Percentiles rank a stretch among this genome's conserved stretches.
phyloP scores from a whole-genome alignment of 495 filamentous ascomycete genomes.

The Neurospora sp. region DNA sequence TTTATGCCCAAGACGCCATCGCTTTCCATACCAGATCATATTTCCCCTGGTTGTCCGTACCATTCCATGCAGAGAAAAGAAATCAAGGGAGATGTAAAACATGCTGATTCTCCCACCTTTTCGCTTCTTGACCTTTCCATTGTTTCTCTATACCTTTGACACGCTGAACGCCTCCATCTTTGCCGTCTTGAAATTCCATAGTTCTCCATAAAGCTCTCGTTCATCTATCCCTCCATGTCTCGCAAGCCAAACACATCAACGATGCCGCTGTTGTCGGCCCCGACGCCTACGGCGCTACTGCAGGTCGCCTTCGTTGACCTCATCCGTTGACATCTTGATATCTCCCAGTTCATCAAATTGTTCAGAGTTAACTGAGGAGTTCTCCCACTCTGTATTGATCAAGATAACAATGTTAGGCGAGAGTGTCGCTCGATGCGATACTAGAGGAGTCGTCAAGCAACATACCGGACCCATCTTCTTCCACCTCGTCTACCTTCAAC shows the following conservation, averaged over 20 bases:
- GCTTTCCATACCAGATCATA: not conserved
- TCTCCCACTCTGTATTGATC: slow-evolving; percentile 31
- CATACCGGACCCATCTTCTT: slow-evolving; percentile 48
- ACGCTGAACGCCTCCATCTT: not conserved
- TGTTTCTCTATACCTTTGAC: not conserved
- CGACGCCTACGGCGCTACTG: not conserved
- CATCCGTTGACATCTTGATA: slow-evolving; percentile 25
- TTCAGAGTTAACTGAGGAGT: slow-evolving; percentile 32
- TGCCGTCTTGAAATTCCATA: not conserved
- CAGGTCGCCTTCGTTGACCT: slow-evolving; percentile 16
- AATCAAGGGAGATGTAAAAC: not conserved
- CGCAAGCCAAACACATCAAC: not conserved
- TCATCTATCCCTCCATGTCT: not conserved
- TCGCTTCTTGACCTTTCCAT: not conserved
- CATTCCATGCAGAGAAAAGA: not conserved
- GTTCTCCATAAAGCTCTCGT: not conserved
- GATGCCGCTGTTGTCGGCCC: not conserved
- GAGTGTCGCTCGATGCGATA: slow-evolving; percentile 30
- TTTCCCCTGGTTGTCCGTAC: not conserved
- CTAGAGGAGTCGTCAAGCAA: slow-evolving; percentile 32
- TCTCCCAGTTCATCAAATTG: slow-evolving; percentile 28
- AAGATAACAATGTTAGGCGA: slow-evolving; percentile 18
- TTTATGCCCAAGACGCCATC: not conserved
- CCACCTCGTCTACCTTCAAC: slow-evolving; percentile 39
- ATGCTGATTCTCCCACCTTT: not conserved